Conservation (phyloP, 2,329 filamentous ascomycete species). For the Paraconiothyrium brasiliense region DNA sequence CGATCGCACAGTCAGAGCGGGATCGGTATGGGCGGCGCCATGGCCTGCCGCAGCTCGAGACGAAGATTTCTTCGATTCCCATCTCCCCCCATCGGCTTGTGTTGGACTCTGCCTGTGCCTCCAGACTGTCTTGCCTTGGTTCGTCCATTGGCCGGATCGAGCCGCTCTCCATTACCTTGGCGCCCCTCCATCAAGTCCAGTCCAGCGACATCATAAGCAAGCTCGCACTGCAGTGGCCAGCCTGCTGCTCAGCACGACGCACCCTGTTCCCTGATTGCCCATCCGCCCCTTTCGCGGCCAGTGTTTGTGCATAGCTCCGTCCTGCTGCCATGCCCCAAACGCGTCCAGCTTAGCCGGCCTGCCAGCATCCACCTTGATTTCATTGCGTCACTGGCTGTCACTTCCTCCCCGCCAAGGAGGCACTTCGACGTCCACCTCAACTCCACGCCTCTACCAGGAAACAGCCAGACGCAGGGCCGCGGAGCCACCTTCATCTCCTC, state of each 20-base stretch:
- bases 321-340: constrained; percentile 11
- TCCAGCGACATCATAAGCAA: constrained; percentile 1
- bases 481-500: constrained; percentile 17
- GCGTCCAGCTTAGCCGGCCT: constrained; percentile 15
- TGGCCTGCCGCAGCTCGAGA: not conserved
- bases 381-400: constrained; percentile 19
- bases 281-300: not conserved
- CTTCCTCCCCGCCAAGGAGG: constrained; percentile 10
- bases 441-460: constrained; percentile 1
- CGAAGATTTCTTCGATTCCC: not conserved
- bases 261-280: constrained; percentile 1
- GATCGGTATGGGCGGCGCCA: not conserved
- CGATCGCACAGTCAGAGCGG: not conserved
- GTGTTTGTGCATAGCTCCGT: not conserved
- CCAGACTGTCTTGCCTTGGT: not conserved
- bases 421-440: constrained; percentile 7
- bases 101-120: not conserved
- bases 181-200: not conserved
- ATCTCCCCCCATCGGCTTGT: not conserved
- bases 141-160: constrained; percentile 9
- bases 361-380: constrained; percentile 13
- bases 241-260: not conserved
- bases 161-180: not conserved
- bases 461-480: constrained; percentile 4
- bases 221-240: not conserved